Base-by-base conservation (phyloP, 2,329 filamentous ascomycete genomes). In the Cladosporium halotolerans region DNA sequence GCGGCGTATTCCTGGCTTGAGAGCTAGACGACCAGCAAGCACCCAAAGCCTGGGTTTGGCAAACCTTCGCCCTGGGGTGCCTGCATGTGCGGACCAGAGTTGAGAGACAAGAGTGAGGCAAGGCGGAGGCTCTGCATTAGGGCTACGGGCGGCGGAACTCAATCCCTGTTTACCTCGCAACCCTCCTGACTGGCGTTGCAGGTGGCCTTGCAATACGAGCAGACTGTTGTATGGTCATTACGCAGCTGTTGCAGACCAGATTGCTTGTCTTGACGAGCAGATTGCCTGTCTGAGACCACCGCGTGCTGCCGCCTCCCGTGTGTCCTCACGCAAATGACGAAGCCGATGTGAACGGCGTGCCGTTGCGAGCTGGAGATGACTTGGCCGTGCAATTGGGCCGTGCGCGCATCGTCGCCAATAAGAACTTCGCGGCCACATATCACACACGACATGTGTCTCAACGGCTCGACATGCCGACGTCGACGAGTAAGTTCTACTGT, bases 91-190 rank as follows among this genome's bases (percentile, higher is more conserved):
- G 38, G 10, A 31, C 47, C 39, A 51, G 47, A 51, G 23, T 51
- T 43, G 16, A 38, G 40, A n/a, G 31, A 14, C 36, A 36, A 11
- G 34, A 36, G 34, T 36, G 34, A 39, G 36, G 36, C 36, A 14
- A 14, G 36, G 36, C 16, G 36, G 36, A 39, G 36, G 36, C 36
- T 39, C 36, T 39, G 36, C 10, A 9, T 9, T 39, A 14, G 23
- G 36, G 16, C 36, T 39, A 7, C 13, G 16, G 36, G 36, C 36
- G 23, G 39, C 14, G 14, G 9, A 50, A 50, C 36, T 43, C 47
- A 50, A 50, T 44, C 16, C 18, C 41, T 19, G 40, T 31, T 44
- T 32, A 32, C 48, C 48, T 51, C 48, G 48, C 47, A 50, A 51
- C 48, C 23, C 23, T 28, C 23, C 23, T 28, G 23, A 28, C 23